Conservation (phyloP, 495 filamentous ascomycete species). For the Hamigera avellanea region DNA sequence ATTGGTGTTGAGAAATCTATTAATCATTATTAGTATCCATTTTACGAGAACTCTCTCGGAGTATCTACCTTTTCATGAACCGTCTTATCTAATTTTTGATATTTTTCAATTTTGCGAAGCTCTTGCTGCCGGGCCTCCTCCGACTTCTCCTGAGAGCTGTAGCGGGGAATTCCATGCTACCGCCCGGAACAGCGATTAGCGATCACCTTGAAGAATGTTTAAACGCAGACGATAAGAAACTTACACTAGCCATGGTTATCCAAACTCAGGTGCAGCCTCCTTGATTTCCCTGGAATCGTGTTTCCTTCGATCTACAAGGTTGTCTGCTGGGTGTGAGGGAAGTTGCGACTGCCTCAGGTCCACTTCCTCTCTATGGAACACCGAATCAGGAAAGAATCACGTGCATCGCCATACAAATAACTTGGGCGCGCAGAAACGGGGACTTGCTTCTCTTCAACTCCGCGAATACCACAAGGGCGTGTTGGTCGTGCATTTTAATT, state of each 20-base stretch:
- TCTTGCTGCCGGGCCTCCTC: slow-evolving; percentile 58
- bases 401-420: no score
- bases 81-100: slow-evolving; percentile 55
- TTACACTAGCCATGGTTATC: slow-evolving; percentile 41
- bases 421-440: no score
- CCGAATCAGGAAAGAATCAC: no score
- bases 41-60: neutral
- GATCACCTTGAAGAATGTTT: neutral
- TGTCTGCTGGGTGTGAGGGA: no score
- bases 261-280: no score
- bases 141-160: slow-evolving; percentile 44
- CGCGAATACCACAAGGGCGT: neutral
- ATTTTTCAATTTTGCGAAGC: slow-evolving; percentile 64
- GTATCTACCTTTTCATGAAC: slow-evolving; percentile 47
- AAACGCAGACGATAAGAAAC: slow-evolving; percentile 1
- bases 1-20: slow-evolving; percentile 46
- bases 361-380: no score
- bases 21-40: slow-evolving; percentile 2
- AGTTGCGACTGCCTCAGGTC: no score
- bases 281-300: no score
- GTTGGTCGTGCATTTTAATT: neutral
- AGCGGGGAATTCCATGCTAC: slow-evolving; percentile 71
- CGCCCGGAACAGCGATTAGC: slow-evolving; percentile 7
- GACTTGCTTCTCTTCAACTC: no score
- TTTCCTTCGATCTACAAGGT: no score